Evolutionary conservation across 106 monocot genomes (phyloP).

Genomic region (Dendrobium nobile): DNA sequence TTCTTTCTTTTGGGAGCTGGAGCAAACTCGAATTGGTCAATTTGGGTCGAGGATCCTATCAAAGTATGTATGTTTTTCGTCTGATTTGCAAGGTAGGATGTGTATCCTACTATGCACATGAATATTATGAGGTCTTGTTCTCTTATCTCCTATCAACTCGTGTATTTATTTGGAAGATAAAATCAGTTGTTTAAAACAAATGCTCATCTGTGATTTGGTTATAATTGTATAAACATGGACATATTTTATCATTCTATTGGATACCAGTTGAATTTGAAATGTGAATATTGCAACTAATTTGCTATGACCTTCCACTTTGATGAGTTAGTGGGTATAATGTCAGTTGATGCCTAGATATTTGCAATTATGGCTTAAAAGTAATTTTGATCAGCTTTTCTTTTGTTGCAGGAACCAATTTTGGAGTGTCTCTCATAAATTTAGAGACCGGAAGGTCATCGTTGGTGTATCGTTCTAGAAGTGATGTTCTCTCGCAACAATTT

Average conservation of each 20-base stretch:
- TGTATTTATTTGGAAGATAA: neutral
- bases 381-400: neutral
- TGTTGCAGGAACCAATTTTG: slow-evolving; percentile 53
- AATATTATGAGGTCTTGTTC: neutral
- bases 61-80: too few relatives aligned
- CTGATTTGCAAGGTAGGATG: too few relatives aligned
- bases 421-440: slow-evolving; percentile 57
- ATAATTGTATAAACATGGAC: neutral
- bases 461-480: slow-evolving; percentile 61
- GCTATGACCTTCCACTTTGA: neutral
- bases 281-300: neutral
- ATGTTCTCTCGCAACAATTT: slow-evolving; percentile 66
- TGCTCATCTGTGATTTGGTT: neutral
- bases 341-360: neutral
- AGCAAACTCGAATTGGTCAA: too few relatives aligned
- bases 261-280: neutral
- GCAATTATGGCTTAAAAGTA: neutral
- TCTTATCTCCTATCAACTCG: neutral
- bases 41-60: too few relatives aligned
- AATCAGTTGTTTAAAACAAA: neutral
- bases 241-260: neutral
- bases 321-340: neutral
- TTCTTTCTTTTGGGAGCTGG: too few relatives aligned
- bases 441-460: slow-evolving; percentile 50
- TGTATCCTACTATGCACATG: neutral